phyloP scores from a whole-genome alignment of 345 rosid species.

The Linum lewisii region DNA sequence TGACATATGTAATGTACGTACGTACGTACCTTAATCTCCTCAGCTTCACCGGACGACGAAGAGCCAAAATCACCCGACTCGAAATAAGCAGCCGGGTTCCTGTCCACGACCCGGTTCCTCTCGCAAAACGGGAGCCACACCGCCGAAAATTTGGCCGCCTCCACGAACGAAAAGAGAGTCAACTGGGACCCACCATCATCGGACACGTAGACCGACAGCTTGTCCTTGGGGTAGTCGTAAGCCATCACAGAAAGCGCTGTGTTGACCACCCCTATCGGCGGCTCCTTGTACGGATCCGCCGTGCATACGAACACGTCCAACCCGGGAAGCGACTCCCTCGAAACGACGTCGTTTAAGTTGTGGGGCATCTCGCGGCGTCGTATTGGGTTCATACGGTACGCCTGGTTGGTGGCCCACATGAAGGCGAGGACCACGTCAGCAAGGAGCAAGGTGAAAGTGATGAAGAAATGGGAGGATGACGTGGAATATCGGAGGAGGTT shows the following conservation, averaged over 20 bases:
- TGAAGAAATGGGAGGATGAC: conserved; percentile 8
- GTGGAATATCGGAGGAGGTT: conserved; percentile 21
- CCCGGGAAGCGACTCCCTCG: conserved; percentile 31
- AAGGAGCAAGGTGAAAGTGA: conserved; percentile 23
- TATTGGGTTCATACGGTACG: conserved; percentile 33
- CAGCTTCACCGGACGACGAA: conserved; percentile 17
- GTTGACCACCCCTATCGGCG: conserved; percentile 59
- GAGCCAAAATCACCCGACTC: conserved; percentile 15
- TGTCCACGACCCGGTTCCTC: conserved; percentile 29
- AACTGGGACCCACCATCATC: conserved; percentile 76
- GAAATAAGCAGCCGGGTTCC: conserved; percentile 53
- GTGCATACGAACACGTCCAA: conserved; percentile 79
- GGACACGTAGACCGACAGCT: conserved; percentile 58
- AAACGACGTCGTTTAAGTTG: conserved; percentile 20
- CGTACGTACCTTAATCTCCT: conserved; percentile 50
- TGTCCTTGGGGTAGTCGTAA: conserved; percentile 62
- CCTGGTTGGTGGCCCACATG: conserved; percentile 41
- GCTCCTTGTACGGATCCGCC: conserved; percentile 86
- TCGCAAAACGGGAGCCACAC: conserved; percentile 69
- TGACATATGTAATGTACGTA: too few relatives aligned
- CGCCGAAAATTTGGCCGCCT: conserved; percentile 57
- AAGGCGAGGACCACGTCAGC: conserved; percentile 60
- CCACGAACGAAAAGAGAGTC: conserved; percentile 72
- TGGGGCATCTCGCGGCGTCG: conserved; percentile 38
- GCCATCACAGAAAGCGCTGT: conserved; percentile 74